Evolutionary conservation across 768 basidiomycete genomes (phyloP).

Genomic region (Boletus sp.): DNA sequence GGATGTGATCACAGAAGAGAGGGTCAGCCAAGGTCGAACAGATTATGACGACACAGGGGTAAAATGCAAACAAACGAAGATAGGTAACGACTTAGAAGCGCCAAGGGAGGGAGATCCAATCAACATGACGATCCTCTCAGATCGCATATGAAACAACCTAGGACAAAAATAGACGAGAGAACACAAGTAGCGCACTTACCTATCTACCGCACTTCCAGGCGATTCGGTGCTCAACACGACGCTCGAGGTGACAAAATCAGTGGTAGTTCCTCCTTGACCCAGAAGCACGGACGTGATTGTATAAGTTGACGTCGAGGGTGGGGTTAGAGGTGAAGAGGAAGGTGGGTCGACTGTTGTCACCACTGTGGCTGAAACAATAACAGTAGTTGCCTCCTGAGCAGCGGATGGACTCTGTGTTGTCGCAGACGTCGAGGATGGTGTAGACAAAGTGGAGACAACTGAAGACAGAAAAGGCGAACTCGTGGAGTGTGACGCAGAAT

Average conservation of each 20-base stretch:
- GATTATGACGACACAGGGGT: conserved; percentile 19
- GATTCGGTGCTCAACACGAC: conserved; percentile 23
- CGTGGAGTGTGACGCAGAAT: background rate
- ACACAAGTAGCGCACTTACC: conserved; percentile 16
- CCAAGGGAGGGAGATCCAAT: conserved; percentile 3
- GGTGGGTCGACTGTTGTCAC: background rate
- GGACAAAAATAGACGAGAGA: background rate
- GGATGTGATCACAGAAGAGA: conserved; percentile 14
- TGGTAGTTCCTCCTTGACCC: conserved; percentile 12
- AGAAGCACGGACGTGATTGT: conserved; percentile 17
- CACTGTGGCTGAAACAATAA: conserved; percentile 17
- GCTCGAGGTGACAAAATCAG: conserved; percentile 20
- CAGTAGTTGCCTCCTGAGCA: conserved; percentile 4
- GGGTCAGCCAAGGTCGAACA: conserved; percentile 14
- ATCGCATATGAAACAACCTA: conserved; percentile 2
- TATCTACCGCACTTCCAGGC: background rate
- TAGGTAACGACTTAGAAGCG: conserved; percentile 1
- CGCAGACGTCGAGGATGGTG: background rate
- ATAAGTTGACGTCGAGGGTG: conserved; percentile 17
- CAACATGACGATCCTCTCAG: conserved; percentile 5
- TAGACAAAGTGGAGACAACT: background rate
- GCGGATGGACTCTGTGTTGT: background rate
- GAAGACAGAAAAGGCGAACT: background rate
- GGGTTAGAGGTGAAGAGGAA: background rate
- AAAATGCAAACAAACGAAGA: conserved; percentile 10